Conservation (phyloP, 768 basidiomycete genomes). For the Chalciporus piperatus region DNA sequence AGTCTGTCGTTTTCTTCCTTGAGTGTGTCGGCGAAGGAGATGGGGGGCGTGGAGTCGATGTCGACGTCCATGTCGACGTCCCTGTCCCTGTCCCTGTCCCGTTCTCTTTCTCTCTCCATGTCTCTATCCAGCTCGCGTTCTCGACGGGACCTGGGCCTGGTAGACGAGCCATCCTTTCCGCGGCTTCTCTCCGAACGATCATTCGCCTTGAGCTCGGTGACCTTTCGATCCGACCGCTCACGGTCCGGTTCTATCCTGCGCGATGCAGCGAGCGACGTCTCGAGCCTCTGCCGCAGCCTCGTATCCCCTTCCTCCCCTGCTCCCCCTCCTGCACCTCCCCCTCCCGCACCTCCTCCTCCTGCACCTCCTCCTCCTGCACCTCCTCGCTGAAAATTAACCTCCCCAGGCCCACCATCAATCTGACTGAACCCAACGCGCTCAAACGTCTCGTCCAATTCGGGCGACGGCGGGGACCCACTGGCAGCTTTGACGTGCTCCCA, state of each 20-base stretch:
- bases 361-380: not conserved
- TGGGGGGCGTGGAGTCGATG: not conserved
- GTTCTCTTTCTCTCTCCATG: conserved; percentile 6
- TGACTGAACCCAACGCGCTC: conserved; percentile 24
- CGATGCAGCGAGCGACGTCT: conserved; percentile 10
- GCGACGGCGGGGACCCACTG: conserved; percentile 10
- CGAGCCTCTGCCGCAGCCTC: conserved; percentile 9
- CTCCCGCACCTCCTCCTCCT: not conserved
- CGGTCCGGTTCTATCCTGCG: conserved; percentile 19
- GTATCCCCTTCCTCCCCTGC: conserved; percentile 12
- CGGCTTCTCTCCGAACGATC: not conserved
- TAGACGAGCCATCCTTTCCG: not conserved
- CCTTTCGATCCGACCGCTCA: conserved; percentile 22
- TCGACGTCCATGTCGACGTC: too few species aligned
- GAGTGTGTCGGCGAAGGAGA: conserved; percentile 4
- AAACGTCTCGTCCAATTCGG: conserved; percentile 16
- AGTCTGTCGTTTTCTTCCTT: conserved; percentile 26
- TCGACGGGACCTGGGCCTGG: not conserved
- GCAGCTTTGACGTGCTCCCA: conserved; percentile 21
- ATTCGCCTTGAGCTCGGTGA: conserved; percentile 11
- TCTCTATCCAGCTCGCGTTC: conserved; percentile 18
- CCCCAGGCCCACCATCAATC: conserved; percentile 4
- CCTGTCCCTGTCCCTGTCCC: conserved; percentile 18
- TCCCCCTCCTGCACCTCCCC: not conserved
- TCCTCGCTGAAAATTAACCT: too few species aligned